Conservation (phyloP, 2,329 filamentous ascomycete species). For the Lecanicillium sp. region DNA sequence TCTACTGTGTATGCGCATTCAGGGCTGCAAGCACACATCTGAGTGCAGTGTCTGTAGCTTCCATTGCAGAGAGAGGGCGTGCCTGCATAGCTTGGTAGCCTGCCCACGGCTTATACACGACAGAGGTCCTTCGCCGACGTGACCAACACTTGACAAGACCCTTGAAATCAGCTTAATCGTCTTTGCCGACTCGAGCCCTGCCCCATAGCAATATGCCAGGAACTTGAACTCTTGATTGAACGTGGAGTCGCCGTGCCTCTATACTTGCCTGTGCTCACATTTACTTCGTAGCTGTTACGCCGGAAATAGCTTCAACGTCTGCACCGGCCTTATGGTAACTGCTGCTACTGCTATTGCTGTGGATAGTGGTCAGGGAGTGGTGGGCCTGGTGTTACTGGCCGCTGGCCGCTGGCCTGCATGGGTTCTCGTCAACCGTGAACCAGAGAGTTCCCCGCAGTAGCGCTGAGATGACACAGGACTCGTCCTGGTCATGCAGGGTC, state of each 20-base stretch:
- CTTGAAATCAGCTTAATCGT: background rate
- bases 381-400: background rate
- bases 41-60: background rate
- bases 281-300: too few species aligned
- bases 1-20: too few species aligned
- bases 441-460: slow-evolving; percentile 7
- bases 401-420: slow-evolving; percentile 1
- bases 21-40: slow-evolving; percentile 7
- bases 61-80: background rate
- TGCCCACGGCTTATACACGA: background rate
- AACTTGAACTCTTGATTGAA: too few species aligned
- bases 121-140: background rate
- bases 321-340: background rate
- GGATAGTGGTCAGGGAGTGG: background rate
- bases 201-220: too few species aligned
- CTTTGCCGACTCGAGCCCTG: background rate
- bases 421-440: background rate
- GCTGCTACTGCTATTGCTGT: background rate
- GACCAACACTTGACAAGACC: background rate
- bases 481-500: background rate
- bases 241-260: background rate
- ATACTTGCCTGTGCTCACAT: too few species aligned
- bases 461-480: slow-evolving; percentile 2
- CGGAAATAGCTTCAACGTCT: too few species aligned
- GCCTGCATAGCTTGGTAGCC: background rate